Percentiles rank a stretch among this genome's conserved stretches.
These are phyloP conservation scores for Euphorbia corollata DNA, from an alignment of 441 rosid genomes.

Conservation along the genomic window DNA sequence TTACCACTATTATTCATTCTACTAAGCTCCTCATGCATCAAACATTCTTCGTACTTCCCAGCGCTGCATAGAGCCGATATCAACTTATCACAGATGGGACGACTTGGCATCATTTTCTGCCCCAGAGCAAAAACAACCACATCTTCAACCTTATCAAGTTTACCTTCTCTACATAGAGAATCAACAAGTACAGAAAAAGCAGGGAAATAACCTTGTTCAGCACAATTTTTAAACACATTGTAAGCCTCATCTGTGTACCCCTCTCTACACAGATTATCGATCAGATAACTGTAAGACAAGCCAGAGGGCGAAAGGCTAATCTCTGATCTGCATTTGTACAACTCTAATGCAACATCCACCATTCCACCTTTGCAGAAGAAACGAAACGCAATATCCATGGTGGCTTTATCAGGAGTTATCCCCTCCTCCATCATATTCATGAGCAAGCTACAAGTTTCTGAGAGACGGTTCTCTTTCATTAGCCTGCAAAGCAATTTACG, in stretches of 20 bases:
- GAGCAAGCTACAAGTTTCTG: conserved; percentile 52
- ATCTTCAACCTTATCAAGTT: conserved; percentile 58
- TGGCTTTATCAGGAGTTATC: conserved; percentile 45
- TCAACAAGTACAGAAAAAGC: conserved; percentile 44
- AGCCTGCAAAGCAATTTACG: conserved; percentile 51
- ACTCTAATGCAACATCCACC: conserved; percentile 61
- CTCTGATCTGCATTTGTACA: conserved; percentile 55
- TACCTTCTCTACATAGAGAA: conserved; percentile 58
- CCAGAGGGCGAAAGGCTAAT: conserved; percentile 41
- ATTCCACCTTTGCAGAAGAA: conserved; percentile 83
- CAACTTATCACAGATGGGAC: conserved; percentile 33
- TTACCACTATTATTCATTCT: conserved; percentile 28
- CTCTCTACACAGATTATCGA: conserved; percentile 47
- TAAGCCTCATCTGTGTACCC: conserved; percentile 51
- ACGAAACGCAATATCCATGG: conserved; percentile 63
- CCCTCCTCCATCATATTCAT: conserved; percentile 55
- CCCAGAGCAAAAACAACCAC: conserved; percentile 37
- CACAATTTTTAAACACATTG: conserved; percentile 38
- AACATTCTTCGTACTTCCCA: conserved; percentile 49
- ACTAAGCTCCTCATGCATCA: conserved; percentile 39
- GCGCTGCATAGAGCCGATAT: conserved; percentile 51
- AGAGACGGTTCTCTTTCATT: conserved; percentile 45
- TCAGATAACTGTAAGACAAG: conserved; percentile 53
- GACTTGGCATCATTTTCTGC: conserved; percentile 34
- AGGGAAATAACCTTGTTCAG: conserved; percentile 50